These are phyloP conservation scores for Penicillium turbatum DNA, from an alignment of 495 filamentous ascomycete species.

Conservation along the genomic window DNA sequence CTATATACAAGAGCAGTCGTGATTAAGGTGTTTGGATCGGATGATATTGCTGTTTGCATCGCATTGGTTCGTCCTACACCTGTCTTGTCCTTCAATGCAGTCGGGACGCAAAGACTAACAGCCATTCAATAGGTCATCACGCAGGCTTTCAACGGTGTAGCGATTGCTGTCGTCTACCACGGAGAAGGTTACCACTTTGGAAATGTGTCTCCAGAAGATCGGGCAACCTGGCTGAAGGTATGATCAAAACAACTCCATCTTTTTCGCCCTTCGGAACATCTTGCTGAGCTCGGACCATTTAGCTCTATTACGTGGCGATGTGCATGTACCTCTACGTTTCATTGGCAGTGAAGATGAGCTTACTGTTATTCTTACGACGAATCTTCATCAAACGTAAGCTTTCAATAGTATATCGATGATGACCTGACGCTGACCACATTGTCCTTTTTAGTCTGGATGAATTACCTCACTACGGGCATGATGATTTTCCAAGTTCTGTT, in stretches of 20 bases:
- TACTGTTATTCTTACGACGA: conserved; percentile 1
- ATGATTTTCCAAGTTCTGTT: conserved; percentile 4
- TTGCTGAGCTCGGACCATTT: background rate
- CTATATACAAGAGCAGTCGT: conserved; percentile 5
- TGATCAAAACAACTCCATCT: background rate
- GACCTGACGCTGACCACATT: background rate
- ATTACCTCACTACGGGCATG: conserved; percentile 2
- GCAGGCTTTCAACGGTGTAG: conserved; percentile 1
- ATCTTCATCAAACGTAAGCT: conserved; percentile 7
- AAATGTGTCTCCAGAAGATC: background rate
- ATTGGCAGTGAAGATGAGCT: conserved; percentile 3
- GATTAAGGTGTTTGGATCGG: background rate
- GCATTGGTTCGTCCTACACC: background rate
- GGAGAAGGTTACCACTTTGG: conserved; percentile 1
- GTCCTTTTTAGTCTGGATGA: background rate
- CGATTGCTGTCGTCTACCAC: conserved; percentile 2
- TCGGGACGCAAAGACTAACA: background rate
- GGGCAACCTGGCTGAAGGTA: background rate
- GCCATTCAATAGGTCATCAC: conserved; percentile 1
- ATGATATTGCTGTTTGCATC: conserved; percentile 7
- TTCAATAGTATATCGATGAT: background rate
- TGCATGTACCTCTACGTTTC: conserved; percentile 5
- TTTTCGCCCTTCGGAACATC: background rate
- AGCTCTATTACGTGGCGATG: conserved; percentile 9
- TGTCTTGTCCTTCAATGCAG: too few species aligned